phyloP scores from a whole-genome alignment of 345 rosid genomes.

The Isatis tinctoria region DNA sequence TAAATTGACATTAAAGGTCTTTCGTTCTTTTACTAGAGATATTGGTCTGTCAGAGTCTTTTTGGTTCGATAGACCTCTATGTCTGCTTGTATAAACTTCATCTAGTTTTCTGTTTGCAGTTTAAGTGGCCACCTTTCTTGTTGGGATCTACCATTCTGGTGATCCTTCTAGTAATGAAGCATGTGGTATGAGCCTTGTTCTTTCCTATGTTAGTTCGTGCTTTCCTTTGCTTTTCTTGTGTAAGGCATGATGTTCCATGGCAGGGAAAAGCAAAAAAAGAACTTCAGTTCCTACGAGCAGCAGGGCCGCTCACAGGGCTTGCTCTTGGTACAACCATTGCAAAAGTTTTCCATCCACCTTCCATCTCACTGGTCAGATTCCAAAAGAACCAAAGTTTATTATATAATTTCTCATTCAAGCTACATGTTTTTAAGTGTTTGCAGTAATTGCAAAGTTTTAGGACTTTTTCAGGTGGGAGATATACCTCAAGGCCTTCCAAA shows the following conservation, averaged over 20 bases:
- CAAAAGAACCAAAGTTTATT: not conserved
- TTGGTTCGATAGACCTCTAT: not conserved
- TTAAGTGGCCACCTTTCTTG: slow-evolving; percentile 96
- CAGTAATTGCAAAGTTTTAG: slow-evolving; percentile 8
- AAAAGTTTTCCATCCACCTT: slow-evolving; percentile 67
- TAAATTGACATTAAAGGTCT: not conserved
- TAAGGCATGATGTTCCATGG: slow-evolving; percentile 24
- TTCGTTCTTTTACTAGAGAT: not conserved
- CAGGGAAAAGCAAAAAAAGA: slow-evolving; percentile 91
- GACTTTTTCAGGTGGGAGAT: slow-evolving; percentile 74
- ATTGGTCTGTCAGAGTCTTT: not conserved
- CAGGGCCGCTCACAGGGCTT: slow-evolving; percentile 94
- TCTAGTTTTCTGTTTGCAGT: slow-evolving; percentile 58
- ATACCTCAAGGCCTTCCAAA: slow-evolving; percentile 94
- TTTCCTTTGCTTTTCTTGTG: not conserved
- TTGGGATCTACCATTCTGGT: slow-evolving; percentile 82
- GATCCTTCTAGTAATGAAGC: slow-evolving; percentile 75
- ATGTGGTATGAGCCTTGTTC: slow-evolving; percentile 54
- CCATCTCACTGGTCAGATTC: slow-evolving; percentile 77
- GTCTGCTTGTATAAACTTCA: not conserved
- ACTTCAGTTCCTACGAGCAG: slow-evolving; percentile 74
- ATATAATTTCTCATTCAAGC: not conserved
- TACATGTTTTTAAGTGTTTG: not conserved
- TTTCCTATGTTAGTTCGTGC: not conserved
- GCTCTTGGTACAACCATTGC: slow-evolving; percentile 73